phyloP scores from a whole-genome alignment of 2,329 filamentous ascomycete species.

The Aspergillus ochraceoroseus region DNA sequence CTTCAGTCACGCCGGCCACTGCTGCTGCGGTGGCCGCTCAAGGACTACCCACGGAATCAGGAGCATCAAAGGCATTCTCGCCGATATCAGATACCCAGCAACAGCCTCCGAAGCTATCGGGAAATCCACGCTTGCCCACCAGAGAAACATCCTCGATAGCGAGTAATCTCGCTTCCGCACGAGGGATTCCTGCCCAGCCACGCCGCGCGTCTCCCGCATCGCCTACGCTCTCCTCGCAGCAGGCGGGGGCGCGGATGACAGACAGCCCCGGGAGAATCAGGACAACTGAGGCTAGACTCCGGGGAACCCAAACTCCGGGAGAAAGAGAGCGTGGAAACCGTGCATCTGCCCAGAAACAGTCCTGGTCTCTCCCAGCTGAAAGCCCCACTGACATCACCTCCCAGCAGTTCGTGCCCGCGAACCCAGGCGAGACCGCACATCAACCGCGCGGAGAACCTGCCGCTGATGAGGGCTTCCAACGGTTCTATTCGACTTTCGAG shows the following conservation, averaged over 20 bases:
- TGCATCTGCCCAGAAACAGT: slow-evolving; percentile 26
- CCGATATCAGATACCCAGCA: slow-evolving; percentile 32
- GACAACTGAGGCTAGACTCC: slow-evolving; percentile 29
- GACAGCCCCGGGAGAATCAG: slow-evolving; percentile 46
- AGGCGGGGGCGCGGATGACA: slow-evolving; percentile 65
- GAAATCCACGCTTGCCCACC: slow-evolving; percentile 47
- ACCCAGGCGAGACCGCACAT: slow-evolving; percentile 27
- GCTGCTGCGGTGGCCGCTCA: slow-evolving; percentile 18
- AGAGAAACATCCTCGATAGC: slow-evolving; percentile 80
- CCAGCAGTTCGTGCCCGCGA: slow-evolving; percentile 31
- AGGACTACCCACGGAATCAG: slow-evolving; percentile 17
- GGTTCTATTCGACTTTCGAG: slow-evolving; percentile 89
- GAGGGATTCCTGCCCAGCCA: slow-evolving; percentile 62
- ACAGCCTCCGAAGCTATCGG: slow-evolving; percentile 39
- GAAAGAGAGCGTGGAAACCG: slow-evolving; percentile 27
- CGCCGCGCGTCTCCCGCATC: slow-evolving; percentile 62
- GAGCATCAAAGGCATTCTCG: slow-evolving; percentile 22
- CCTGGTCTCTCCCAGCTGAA: slow-evolving; percentile 34
- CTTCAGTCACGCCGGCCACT: slow-evolving; percentile 6
- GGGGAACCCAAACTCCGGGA: slow-evolving; percentile 18
- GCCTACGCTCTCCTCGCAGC: slow-evolving; percentile 68
- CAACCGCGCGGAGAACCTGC: slow-evolving; percentile 20
- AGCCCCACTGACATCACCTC: slow-evolving; percentile 35
- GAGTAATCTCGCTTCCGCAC: slow-evolving; percentile 78
- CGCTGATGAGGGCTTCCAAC: slow-evolving; percentile 73